phyloP scores from a whole-genome alignment of 345 rosid species.

The Corchorus capsularis region DNA sequence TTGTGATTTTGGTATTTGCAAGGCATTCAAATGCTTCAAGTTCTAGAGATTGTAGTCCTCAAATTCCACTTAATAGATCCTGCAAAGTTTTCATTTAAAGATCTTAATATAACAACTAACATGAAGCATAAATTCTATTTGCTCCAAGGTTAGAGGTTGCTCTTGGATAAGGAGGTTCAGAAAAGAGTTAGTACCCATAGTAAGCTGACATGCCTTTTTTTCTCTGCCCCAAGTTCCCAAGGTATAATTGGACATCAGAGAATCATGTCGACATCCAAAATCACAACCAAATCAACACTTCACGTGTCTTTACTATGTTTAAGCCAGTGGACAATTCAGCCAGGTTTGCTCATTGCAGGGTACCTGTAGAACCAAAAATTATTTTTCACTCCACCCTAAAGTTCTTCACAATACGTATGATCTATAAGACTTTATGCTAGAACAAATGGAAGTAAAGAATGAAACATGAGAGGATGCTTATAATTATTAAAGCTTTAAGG shows the following conservation, averaged over 20 bases:
- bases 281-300: constrained; percentile 93
- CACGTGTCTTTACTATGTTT: constrained; percentile 86
- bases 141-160: too few relatives aligned
- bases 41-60: too few relatives aligned
- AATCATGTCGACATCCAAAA: constrained; percentile 98
- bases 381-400: not conserved
- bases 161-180: too few relatives aligned
- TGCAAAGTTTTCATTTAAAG: too few relatives aligned
- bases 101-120: too few relatives aligned
- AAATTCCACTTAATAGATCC: too few relatives aligned
- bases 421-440: not conserved
- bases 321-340: constrained; percentile 90
- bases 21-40: too few relatives aligned
- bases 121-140: too few relatives aligned
- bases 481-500: not conserved
- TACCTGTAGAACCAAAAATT: constrained; percentile 52
- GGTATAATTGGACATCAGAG: constrained; percentile 91
- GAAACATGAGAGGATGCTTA: not conserved
- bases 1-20: too few relatives aligned
- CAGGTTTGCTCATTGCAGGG: constrained; percentile 97
- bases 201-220: constrained; percentile 86
- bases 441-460: not conserved
- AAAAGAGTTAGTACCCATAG: constrained; percentile 61
- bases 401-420: not conserved
- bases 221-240: constrained; percentile 93